These are phyloP conservation scores for Cladosporium sp. DNA, from an alignment of 2,329 filamentous ascomycete genomes.

Conservation along the genomic window DNA sequence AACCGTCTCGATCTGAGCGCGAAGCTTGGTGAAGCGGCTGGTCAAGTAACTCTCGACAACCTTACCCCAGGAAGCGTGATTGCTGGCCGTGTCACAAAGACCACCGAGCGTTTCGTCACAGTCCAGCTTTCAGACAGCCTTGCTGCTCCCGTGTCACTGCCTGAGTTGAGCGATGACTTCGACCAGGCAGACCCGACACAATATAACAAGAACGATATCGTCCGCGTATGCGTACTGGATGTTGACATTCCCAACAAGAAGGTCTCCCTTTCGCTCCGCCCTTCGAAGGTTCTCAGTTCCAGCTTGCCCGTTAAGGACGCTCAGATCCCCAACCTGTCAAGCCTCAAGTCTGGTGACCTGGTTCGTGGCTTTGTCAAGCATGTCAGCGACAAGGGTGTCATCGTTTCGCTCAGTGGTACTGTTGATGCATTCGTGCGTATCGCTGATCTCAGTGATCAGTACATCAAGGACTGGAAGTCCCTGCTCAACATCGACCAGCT, in stretches of 20 bases:
- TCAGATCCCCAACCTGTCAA: constrained; percentile 67
- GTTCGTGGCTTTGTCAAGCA: constrained; percentile 90
- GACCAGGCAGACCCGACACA: constrained; percentile 70
- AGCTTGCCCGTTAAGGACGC: constrained; percentile 74
- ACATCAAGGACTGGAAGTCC: constrained; percentile 92
- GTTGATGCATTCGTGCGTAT: constrained; percentile 81
- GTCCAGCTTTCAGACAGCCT: constrained; percentile 79
- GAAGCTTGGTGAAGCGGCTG: constrained; percentile 32
- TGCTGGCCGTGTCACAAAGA: constrained; percentile 77
- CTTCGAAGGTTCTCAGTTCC: constrained; percentile 85
- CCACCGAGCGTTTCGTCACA: constrained; percentile 76
- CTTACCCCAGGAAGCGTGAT: constrained; percentile 77
- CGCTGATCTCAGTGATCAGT: constrained; percentile 83
- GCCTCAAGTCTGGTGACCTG: constrained; percentile 72
- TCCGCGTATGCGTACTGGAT: constrained; percentile 79
- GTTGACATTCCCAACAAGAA: constrained; percentile 82
- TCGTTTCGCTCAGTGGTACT: constrained; percentile 76
- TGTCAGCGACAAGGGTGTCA: constrained; percentile 82
- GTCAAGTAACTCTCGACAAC: constrained; percentile 63
- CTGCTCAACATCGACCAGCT: constrained; percentile 84
- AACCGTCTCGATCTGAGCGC: constrained; percentile 70
- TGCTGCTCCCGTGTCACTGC: constrained; percentile 73
- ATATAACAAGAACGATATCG: constrained; percentile 77
- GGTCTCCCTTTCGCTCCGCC: constrained; percentile 73
- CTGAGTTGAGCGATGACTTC: constrained; percentile 84